Conservation (phyloP, 2,329 filamentous ascomycete species). For the Penicillium digitatum region DNA sequence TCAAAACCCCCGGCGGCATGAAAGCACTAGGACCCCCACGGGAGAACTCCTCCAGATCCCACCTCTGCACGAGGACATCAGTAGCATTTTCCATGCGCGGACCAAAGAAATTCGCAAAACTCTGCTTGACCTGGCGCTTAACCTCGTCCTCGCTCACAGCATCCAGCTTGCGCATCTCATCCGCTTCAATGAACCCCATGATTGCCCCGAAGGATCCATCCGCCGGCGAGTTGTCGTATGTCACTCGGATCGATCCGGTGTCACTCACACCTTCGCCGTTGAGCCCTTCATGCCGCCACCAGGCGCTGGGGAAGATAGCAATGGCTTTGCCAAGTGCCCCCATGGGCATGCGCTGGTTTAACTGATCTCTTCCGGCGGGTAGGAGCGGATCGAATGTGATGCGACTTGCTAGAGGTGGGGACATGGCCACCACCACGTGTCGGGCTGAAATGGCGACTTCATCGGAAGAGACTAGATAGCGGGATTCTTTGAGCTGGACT, state of each 20-base stretch:
- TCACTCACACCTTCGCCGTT: conserved; percentile 21
- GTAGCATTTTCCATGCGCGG: conserved; percentile 12
- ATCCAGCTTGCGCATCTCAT: conserved; percentile 23
- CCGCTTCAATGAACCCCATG: conserved; percentile 28
- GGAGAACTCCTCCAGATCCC: conserved; percentile 25
- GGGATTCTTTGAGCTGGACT: not conserved
- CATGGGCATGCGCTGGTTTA: conserved; percentile 16
- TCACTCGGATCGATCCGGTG: conserved; percentile 17
- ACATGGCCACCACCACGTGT: conserved; percentile 5
- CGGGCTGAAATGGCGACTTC: not conserved
- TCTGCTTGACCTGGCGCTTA: conserved; percentile 4
- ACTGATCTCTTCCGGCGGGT: conserved; percentile 6
- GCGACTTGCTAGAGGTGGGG: not conserved
- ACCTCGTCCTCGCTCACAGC: conserved; percentile 18
- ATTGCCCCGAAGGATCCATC: conserved; percentile 24
- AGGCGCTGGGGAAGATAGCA: conserved; percentile 13
- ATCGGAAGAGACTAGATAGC: not conserved
- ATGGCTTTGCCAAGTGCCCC: conserved; percentile 14
- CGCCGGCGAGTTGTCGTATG: conserved; percentile 20
- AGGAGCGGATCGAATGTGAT: not conserved
- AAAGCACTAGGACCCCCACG: conserved; percentile 25
- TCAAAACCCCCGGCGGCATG: conserved; percentile 19
- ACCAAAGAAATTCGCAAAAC: conserved; percentile 3
- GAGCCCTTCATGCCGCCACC: conserved; percentile 19
- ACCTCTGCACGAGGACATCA: conserved; percentile 21